Percentiles rank a stretch among this genome's conserved stretches.
Conservation (phyloP, 805 yeast genomes). For the Yamadazyma tumulicola region DNA sequence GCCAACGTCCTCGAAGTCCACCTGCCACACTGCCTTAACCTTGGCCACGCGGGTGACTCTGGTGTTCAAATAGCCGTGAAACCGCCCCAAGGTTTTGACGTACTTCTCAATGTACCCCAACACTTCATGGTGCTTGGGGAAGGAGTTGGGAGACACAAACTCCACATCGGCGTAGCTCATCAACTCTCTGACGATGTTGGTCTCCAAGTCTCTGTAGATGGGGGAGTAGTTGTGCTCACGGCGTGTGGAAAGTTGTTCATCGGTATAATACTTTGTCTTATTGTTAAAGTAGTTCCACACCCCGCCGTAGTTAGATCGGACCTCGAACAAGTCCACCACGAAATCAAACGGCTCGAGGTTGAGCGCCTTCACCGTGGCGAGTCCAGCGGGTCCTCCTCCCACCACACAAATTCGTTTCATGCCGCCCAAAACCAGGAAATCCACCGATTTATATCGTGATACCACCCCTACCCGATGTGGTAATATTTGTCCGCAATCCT, state of each 20-base stretch:
- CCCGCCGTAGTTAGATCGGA: constrained; percentile 65
- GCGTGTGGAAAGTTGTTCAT: constrained; percentile 10
- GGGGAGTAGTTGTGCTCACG: constrained; percentile 33
- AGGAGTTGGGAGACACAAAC: constrained; percentile 39
- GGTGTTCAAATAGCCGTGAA: constrained; percentile 14
- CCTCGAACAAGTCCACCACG: constrained; percentile 57
- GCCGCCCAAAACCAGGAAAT: no score
- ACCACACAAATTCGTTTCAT: constrained; percentile 53
- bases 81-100: constrained; percentile 24
- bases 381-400: constrained; percentile 79
- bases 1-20: constrained; percentile 8
- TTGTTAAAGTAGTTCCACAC: constrained; percentile 52
- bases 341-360: constrained; percentile 44
- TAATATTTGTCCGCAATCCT: no score
- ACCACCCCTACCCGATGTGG: no score
- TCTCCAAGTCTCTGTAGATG: constrained; percentile 63
- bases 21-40: constrained; percentile 13
- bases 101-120: constrained; percentile 58
- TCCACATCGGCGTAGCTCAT: constrained; percentile 52
- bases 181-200: constrained; percentile 60
- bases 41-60: constrained; percentile 14
- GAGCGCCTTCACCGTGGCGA: constrained; percentile 63
- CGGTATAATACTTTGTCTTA: constrained; percentile 6
- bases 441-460: no score
- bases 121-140: constrained; percentile 62